These are phyloP conservation scores for Neobulgaria alba DNA, from an alignment of 2,329 filamentous ascomycete genomes.

Conservation along the genomic window DNA sequence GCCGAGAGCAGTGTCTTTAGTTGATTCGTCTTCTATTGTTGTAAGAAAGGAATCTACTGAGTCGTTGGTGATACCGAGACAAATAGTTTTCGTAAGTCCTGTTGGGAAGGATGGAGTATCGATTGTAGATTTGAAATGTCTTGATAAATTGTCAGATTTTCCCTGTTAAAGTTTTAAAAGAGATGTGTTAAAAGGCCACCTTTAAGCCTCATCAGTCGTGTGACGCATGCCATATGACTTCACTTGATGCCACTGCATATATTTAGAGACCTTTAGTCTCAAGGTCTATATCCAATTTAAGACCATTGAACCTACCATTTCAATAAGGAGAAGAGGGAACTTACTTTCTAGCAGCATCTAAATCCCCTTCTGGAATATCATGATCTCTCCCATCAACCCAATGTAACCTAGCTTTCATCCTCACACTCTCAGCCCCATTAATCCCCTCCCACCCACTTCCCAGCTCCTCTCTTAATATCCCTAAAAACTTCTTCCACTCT, in stretches of 20 bases:
- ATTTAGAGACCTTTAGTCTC: too few species aligned
- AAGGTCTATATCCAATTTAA: too few species aligned
- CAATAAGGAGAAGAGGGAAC: neutral
- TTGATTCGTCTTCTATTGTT: neutral
- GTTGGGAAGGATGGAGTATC: slow-evolving; percentile 4
- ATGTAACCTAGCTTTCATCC: slow-evolving; percentile 13
- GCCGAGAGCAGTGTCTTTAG: too few species aligned
- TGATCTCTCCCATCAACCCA: slow-evolving; percentile 18
- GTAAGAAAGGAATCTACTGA: slow-evolving; percentile 8
- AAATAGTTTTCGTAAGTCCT: slow-evolving; percentile 10
- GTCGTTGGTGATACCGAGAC: slow-evolving; percentile 12
- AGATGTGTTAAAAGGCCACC: neutral
- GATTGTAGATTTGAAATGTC: slow-evolving; percentile 13
- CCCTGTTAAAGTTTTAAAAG: neutral
- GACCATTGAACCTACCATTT: neutral
- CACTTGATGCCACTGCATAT: too few species aligned
- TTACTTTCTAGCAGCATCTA: slow-evolving; percentile 16
- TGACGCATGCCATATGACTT: too few species aligned
- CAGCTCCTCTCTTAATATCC: slow-evolving; percentile 8
- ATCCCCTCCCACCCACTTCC: slow-evolving; percentile 14
- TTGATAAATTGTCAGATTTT: slow-evolving; percentile 3
- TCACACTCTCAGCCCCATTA: slow-evolving; percentile 8
- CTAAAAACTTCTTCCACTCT: slow-evolving; percentile 10
- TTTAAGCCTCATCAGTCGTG: too few species aligned
- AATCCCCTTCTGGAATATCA: slow-evolving; percentile 15